These are phyloP conservation scores for Nymphaea thermarum DNA, from an alignment of 164 flowering plant species.

Conservation along the genomic window DNA sequence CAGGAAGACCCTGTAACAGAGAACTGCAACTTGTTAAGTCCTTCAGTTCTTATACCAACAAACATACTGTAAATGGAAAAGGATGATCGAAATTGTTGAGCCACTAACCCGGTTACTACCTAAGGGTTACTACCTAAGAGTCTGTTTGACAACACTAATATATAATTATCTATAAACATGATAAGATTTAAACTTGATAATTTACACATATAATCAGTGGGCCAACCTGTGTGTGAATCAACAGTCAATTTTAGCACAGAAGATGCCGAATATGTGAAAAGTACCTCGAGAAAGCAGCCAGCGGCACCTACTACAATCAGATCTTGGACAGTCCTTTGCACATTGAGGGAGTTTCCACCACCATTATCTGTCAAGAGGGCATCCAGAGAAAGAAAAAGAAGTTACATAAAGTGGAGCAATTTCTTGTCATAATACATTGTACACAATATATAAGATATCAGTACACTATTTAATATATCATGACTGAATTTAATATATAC, in stretches of 20 bases:
- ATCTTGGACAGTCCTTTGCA: neutral
- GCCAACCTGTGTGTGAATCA: neutral
- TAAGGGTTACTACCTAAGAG: too few species aligned
- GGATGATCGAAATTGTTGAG: neutral
- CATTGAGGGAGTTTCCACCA: neutral
- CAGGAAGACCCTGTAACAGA: constrained; percentile 72
- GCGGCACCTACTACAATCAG: neutral
- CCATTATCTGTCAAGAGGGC: neutral
- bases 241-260: too few species aligned
- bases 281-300: neutral
- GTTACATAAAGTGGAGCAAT: too few species aligned
- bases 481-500: too few species aligned
- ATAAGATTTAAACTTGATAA: too few species aligned
- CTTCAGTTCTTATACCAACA: neutral
- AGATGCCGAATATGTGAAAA: neutral
- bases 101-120: too few species aligned
- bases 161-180: too few species aligned
- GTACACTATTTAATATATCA: too few species aligned
- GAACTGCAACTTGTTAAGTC: neutral
- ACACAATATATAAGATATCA: too few species aligned
- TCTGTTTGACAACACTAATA: too few species aligned
- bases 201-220: neutral
- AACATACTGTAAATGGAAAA: neutral
- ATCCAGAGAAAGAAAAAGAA: too few species aligned
- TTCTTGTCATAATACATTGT: too few species aligned